A percentile compares a stretch with the other conserved stretches of the same genome.
phyloP scores from a whole-genome alignment of 306 rosid genomes.

The Casuarina glauca region DNA sequence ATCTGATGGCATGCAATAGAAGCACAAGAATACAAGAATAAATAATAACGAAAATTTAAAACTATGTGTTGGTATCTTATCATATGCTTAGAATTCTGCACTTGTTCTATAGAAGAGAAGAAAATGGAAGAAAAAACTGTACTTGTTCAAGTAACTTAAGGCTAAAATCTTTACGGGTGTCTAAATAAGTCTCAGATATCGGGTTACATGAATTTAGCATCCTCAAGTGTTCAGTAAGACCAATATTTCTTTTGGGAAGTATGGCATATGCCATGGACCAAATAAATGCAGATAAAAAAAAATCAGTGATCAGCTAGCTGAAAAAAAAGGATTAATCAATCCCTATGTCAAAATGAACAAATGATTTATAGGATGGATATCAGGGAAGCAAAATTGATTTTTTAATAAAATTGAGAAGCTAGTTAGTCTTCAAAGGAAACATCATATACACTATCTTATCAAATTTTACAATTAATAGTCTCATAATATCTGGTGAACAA shows the following conservation, averaged over 20 bases:
- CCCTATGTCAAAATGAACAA: background rate
- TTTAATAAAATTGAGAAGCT: background rate
- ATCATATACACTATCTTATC: background rate
- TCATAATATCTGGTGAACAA: background rate
- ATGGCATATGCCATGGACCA: background rate
- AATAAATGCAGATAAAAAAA: background rate
- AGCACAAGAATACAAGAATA: background rate
- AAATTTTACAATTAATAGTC: background rate
- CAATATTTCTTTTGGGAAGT: background rate
- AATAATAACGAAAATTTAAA: background rate
- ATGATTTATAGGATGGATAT: background rate
- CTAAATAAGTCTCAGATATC: background rate
- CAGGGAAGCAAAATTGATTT: background rate
- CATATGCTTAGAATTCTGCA: background rate
- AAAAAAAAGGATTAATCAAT: background rate
- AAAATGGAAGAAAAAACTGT: background rate
- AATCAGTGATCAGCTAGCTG: background rate
- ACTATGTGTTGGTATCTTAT: background rate
- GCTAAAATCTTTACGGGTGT: background rate
- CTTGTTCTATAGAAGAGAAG: background rate
- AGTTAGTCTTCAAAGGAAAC: background rate
- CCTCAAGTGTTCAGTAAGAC: background rate
- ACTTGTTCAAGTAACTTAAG: background rate
- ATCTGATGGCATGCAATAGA: background rate
- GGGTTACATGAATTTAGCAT: background rate